phyloP scores from a whole-genome alignment of 805 yeast species.

The Hanseniaspora jakobsenii region DNA sequence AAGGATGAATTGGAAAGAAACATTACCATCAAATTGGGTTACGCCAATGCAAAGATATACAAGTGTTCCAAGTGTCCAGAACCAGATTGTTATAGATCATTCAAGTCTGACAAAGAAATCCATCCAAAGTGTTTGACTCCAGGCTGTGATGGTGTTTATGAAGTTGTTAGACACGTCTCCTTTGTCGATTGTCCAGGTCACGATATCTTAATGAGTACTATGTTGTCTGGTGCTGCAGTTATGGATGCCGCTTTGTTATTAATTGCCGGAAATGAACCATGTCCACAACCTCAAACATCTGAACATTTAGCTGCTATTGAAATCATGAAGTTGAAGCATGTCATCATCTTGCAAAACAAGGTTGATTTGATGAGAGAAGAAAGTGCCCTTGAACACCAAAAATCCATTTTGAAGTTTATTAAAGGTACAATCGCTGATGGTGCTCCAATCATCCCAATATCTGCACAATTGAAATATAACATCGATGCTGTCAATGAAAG shows the following conservation, averaged over 20 bases:
- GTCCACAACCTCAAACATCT: slow-evolving; percentile 99
- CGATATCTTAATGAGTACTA: slow-evolving; percentile 99
- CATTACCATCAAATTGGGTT: slow-evolving; percentile 95
- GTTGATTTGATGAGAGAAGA: slow-evolving; percentile 98
- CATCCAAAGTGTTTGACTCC: slow-evolving; percentile 81
- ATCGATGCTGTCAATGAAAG: slow-evolving; percentile 97
- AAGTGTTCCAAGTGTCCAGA: slow-evolving; percentile 81
- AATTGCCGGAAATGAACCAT: slow-evolving; percentile 96
- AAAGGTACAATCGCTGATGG: slow-evolving; percentile 98
- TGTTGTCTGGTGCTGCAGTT: slow-evolving; percentile 99
- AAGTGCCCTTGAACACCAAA: slow-evolving; percentile 88
- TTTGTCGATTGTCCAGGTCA: slow-evolving; percentile 99
- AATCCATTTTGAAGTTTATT: slow-evolving; percentile 80
- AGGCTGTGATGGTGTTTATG: slow-evolving; percentile 82
- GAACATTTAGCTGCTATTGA: slow-evolving; percentile 99
- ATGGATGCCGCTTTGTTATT: slow-evolving; percentile 97
- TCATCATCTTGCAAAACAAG: slow-evolving; percentile 90
- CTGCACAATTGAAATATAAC: slow-evolving; percentile 96
- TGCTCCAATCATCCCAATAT: slow-evolving; percentile 96
- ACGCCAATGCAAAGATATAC: slow-evolving; percentile 97
- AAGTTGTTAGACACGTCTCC: slow-evolving; percentile 87
- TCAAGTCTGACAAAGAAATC: slow-evolving; percentile 88
- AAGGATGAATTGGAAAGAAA: slow-evolving; percentile 98
- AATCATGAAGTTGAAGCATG: slow-evolving; percentile 96
- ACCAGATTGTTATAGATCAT: slow-evolving; percentile 91